Percentiles rank a stretch among this genome's conserved stretches.
phyloP scores from a whole-genome alignment of 768 basidiomycete genomes.

The Panaeolus papilionaceus region DNA sequence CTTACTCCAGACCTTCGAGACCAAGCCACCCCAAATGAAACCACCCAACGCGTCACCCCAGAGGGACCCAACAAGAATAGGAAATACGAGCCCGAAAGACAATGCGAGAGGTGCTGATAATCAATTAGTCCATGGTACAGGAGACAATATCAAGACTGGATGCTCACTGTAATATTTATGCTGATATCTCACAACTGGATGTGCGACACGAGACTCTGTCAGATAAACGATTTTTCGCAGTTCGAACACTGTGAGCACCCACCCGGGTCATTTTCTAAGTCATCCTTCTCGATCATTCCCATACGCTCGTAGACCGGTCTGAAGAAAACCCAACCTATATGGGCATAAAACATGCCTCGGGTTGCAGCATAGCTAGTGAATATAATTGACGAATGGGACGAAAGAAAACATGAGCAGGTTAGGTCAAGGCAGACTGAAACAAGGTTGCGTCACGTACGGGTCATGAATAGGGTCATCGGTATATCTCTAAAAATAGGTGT shows the following conservation, averaged over 20 bases:
- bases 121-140: not conserved
- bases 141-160: not conserved
- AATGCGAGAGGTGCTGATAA: constrained; percentile 63
- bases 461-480: constrained; percentile 74
- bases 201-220: too few species aligned
- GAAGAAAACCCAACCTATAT: constrained; percentile 88
- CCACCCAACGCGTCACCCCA: constrained; percentile 71
- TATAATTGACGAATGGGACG: constrained; percentile 5
- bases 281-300: constrained; percentile 66
- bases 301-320: constrained; percentile 71
- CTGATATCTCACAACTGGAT: constrained; percentile 69
- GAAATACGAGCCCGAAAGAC: constrained; percentile 62
- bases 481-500: constrained; percentile 52
- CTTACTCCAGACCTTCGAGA: constrained; percentile 66
- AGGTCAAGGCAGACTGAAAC: too few species aligned
- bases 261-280: constrained; percentile 76
- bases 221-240: too few species aligned
- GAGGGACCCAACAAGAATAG: constrained; percentile 55
- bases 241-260: not conserved
- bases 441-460: constrained; percentile 48
- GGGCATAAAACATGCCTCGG: constrained; percentile 74
- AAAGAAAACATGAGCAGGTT: too few species aligned
- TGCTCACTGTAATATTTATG: constrained; percentile 68
- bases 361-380: constrained; percentile 70
- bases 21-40: constrained; percentile 74